phyloP scores from a whole-genome alignment of 2,329 filamentous ascomycete species.

The Talaromyces rugulosus region DNA sequence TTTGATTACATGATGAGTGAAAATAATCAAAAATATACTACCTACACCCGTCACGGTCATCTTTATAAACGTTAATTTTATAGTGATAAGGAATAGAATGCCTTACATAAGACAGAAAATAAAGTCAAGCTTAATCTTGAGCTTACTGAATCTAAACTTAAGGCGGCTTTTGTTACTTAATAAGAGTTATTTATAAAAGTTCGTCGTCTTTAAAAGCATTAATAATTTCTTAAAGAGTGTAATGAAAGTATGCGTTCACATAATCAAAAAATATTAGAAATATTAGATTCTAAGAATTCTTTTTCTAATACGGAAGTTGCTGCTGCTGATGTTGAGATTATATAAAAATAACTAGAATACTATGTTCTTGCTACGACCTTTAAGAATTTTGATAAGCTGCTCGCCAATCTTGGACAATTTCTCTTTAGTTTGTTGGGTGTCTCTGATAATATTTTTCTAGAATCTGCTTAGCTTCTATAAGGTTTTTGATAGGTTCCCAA shows the following conservation, averaged over 20 bases:
- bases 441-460: neutral
- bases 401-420: neutral
- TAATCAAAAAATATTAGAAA: neutral
- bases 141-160: neutral
- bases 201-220: neutral
- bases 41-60: neutral
- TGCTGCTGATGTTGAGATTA: too few relatives aligned
- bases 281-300: neutral
- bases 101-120: neutral
- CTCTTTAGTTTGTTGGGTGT: neutral
- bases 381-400: neutral
- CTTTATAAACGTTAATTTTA: neutral
- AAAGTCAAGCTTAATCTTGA: neutral
- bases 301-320: neutral
- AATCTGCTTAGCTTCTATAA: neutral
- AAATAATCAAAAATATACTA: neutral
- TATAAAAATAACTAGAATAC: too few relatives aligned
- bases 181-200: neutral
- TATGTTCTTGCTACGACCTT: neutral
- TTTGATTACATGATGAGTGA: neutral
- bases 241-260: neutral
- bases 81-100: neutral
- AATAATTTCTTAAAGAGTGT: neutral
- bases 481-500: too few relatives aligned
- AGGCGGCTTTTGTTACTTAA: neutral